A percentile compares a stretch with the other conserved stretches of the same genome.
Conservation (phyloP, 495 filamentous ascomycete species). For the Penicillium salamii region DNA sequence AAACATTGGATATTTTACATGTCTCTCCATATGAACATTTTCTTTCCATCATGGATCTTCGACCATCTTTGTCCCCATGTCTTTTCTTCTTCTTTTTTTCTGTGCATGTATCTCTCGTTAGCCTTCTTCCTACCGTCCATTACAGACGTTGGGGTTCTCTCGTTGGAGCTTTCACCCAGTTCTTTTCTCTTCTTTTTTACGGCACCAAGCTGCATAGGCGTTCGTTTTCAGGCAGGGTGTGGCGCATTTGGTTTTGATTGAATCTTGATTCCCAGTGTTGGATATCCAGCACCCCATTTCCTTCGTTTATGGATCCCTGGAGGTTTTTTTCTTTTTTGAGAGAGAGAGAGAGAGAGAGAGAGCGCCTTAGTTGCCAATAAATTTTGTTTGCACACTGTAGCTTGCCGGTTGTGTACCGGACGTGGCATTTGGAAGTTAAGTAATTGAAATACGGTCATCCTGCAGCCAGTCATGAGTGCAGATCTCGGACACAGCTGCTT, state of each 20-base stretch:
- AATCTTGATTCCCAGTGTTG: conserved; percentile 9
- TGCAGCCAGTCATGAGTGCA: conserved; percentile 3
- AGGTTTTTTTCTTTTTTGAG: conserved; percentile 1
- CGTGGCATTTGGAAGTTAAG: conserved; percentile 12
- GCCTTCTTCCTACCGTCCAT: conserved; percentile 1
- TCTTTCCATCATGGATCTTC: background rate
- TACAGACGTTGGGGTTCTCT: conserved; percentile 11
- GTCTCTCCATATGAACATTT: background rate
- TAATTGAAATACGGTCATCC: background rate
- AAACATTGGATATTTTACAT: background rate
- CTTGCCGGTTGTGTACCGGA: background rate
- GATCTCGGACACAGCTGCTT: background rate
- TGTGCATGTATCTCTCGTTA: conserved; percentile 7
- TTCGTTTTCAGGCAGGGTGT: conserved; percentile 8
- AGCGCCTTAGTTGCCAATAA: background rate
- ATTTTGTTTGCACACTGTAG: background rate
- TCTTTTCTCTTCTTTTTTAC: background rate
- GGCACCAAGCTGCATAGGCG: conserved; percentile 10
- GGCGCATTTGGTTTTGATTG: conserved; percentile 2
- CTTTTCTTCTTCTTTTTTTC: conserved; percentile 3
- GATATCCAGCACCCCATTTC: background rate
- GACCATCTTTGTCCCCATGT: too few relatives aligned
- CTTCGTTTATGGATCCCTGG: conserved; percentile 7
- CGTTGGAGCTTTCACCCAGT: background rate
- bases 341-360: too few relatives aligned